Evolutionary conservation across 345 rosid species (phyloP).

Genomic region (Ricinus communis): DNA sequence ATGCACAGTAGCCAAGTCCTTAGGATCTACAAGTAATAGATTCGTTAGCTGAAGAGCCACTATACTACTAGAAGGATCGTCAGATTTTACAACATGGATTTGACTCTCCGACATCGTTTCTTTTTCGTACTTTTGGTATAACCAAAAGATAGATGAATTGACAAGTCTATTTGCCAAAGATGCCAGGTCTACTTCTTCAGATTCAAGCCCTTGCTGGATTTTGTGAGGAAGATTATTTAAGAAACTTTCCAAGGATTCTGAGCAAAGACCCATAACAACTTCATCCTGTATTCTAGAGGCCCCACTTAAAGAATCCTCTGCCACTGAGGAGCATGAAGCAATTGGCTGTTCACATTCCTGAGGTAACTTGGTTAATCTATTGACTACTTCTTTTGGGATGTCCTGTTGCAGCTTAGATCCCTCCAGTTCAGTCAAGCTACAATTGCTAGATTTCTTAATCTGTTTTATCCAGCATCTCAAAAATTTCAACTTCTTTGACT

Average conservation of each 20-base stretch:
- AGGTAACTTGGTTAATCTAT: conserved; percentile 32
- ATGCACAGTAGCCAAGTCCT: conserved; percentile 53
- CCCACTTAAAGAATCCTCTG: conserved; percentile 58
- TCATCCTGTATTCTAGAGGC: conserved; percentile 57
- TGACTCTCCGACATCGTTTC: conserved; percentile 38
- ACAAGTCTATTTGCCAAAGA: conserved; percentile 83
- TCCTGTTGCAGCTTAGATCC: conserved; percentile 30
- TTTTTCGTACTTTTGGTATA: conserved; percentile 50
- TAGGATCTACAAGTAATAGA: conserved; percentile 70
- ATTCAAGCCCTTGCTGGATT: conserved; percentile 70
- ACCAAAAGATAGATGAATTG: conserved; percentile 55
- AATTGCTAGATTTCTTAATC: conserved; percentile 44
- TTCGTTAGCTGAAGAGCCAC: conserved; percentile 51
- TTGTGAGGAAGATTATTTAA: conserved; percentile 54
- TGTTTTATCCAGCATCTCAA: conserved; percentile 94
- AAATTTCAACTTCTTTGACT: conserved; percentile 77
- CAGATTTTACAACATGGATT: conserved; percentile 32
- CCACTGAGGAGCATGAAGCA: conserved; percentile 54
- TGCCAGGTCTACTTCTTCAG: conserved; percentile 69
- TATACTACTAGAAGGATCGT: conserved; percentile 24
- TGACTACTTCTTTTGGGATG: conserved; percentile 37
- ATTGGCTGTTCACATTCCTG: conserved; percentile 52
- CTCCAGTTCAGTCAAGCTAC: conserved; percentile 29
- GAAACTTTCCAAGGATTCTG: conserved; percentile 60
- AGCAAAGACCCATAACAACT: conserved; percentile 34